phyloP scores from a whole-genome alignment of 441 rosid genomes.

The Dalechampia spathulata region DNA sequence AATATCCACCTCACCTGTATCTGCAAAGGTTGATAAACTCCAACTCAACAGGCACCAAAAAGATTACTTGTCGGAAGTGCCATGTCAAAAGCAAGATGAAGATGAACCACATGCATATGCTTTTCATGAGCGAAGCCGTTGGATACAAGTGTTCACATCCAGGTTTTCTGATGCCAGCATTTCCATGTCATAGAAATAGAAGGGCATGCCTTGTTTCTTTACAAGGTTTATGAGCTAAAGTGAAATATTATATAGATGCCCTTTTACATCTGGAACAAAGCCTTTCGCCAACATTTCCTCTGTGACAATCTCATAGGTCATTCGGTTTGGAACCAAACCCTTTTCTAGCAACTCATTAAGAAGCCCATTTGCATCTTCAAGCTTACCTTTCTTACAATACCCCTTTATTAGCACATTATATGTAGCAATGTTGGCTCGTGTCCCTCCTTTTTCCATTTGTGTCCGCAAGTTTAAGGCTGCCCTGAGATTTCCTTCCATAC shows the following conservation, averaged over 20 bases:
- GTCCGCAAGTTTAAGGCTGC: conserved; percentile 49
- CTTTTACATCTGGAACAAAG: conserved; percentile 69
- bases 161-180: neutral
- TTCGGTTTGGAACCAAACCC: conserved; percentile 61
- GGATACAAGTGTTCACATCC: neutral
- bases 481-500: conserved; percentile 58
- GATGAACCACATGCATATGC: neutral
- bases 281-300: conserved; percentile 79
- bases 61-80: neutral
- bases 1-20: neutral
- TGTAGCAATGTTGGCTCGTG: conserved; percentile 48
- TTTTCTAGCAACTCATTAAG: conserved; percentile 88
- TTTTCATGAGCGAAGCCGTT: neutral
- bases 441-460: conserved; percentile 64
- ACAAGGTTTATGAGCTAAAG: conserved; percentile 3
- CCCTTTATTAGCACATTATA: conserved; percentile 63
- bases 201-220: neutral
- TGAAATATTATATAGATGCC: conserved; percentile 49
- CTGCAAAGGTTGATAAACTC: neutral
- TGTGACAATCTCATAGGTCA: conserved; percentile 56
- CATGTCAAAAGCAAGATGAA: neutral
- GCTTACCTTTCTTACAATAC: conserved; percentile 48
- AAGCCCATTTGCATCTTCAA: conserved; percentile 63
- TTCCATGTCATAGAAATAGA: neutral
- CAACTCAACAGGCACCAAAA: neutral